Conservation (phyloP, 768 basidiomycete genomes). For the Lanmaoa pseudosensibilis region DNA sequence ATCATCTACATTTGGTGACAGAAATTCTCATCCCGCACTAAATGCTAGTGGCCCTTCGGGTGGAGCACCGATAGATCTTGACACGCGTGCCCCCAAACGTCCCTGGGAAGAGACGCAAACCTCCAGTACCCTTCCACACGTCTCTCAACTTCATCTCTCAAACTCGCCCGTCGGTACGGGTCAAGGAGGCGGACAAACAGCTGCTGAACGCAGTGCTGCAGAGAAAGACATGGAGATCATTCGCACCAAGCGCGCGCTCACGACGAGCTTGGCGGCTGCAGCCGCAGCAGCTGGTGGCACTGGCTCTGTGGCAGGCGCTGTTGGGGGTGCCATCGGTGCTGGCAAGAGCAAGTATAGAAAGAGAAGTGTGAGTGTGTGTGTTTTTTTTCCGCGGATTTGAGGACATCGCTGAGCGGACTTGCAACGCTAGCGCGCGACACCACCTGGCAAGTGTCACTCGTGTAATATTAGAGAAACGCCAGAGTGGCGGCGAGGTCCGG, state of each 20-base stretch:
- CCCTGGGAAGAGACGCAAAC: conserved; percentile 68
- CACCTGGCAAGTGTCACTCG: conserved; percentile 84
- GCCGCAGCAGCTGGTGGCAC: conserved; percentile 38
- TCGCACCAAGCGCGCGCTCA: conserved; percentile 73
- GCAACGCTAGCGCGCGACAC: conserved; percentile 69
- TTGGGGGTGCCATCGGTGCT: conserved; percentile 22
- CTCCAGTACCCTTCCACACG: conserved; percentile 19
- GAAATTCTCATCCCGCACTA: conserved; percentile 32
- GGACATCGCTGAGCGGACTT: conserved; percentile 21
- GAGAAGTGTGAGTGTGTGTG: conserved; percentile 64
- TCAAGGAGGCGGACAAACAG: conserved; percentile 24
- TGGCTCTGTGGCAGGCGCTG: conserved; percentile 34
- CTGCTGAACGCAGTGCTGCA: conserved; percentile 58
- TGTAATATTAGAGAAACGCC: conserved; percentile 86
- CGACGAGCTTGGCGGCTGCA: conserved; percentile 57
- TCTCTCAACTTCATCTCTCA: conserved; percentile 27
- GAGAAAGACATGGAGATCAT: conserved; percentile 87
- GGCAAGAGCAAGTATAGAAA: conserved; percentile 81
- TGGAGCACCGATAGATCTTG: conserved; percentile 26
- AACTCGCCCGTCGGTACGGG: conserved; percentile 10
- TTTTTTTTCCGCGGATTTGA: background rate
- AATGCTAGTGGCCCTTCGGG: conserved; percentile 22
- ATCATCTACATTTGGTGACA: conserved; percentile 23
- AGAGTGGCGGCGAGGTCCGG: conserved; percentile 85
- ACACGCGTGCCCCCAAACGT: conserved; percentile 62